Evolutionary conservation across 495 filamentous ascomycete genomes (phyloP).

Genomic region (Niebla homalea): DNA sequence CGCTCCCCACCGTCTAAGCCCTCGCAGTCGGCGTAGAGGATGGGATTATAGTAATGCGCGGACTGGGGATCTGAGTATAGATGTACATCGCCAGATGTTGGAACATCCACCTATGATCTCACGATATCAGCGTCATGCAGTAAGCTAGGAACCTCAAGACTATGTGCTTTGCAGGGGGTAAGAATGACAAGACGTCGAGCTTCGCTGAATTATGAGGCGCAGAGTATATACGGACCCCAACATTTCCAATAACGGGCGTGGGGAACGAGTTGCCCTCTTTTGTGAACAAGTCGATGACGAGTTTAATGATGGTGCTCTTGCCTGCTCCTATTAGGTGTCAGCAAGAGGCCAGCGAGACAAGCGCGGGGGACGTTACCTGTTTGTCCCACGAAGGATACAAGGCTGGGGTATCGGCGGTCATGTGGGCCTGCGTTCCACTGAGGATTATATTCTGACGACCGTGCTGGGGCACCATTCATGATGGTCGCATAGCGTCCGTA

Average conservation of each 20-base stretch:
- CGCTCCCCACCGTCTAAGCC: slow-evolving; percentile 21
- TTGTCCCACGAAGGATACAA: slow-evolving; percentile 30
- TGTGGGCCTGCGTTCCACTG: background rate
- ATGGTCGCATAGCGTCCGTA: slow-evolving; percentile 28
- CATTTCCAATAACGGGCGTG: slow-evolving; percentile 25
- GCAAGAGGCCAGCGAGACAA: background rate
- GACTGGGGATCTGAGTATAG: slow-evolving; percentile 47
- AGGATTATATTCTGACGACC: slow-evolving; percentile 4
- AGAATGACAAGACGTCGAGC: too few species aligned
- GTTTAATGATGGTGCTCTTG: slow-evolving; percentile 44
- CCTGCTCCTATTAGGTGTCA: slow-evolving; percentile 24
- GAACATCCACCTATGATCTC: slow-evolving; percentile 22
- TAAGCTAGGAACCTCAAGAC: too few species aligned
- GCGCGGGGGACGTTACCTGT: slow-evolving; percentile 22
- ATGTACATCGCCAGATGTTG: slow-evolving; percentile 52
- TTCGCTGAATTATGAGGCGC: slow-evolving; percentile 12
- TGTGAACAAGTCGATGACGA: slow-evolving; percentile 29
- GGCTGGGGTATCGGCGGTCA: slow-evolving; percentile 20
- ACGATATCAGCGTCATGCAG: too few species aligned
- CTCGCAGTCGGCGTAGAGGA: slow-evolving; percentile 38
- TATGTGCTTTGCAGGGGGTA: too few species aligned
- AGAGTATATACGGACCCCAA: slow-evolving; percentile 23
- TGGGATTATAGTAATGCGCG: slow-evolving; percentile 25
- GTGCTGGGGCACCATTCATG: slow-evolving; percentile 24
- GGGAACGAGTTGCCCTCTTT: background rate